These are phyloP conservation scores for Sphagnurus paluster DNA, from an alignment of 1,284 basidiomycete species.

Conservation along the genomic window DNA sequence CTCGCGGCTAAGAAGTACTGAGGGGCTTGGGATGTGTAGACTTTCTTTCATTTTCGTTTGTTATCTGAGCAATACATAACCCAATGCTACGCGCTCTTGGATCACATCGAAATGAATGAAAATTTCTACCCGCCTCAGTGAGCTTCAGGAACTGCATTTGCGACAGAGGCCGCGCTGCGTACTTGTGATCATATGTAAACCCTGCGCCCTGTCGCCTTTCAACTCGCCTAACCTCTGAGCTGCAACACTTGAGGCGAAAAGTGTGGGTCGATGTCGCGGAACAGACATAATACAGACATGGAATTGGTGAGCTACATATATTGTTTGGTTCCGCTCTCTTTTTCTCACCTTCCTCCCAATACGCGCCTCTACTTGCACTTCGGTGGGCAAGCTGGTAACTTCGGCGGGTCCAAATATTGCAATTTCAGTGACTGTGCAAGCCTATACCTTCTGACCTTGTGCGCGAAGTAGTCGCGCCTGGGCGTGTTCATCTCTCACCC, in stretches of 20 bases:
- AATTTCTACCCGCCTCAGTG: neutral
- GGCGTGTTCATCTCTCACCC: neutral
- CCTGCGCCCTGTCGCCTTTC: too few species aligned
- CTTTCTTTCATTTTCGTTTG: conserved; percentile 15
- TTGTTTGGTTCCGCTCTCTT: too few species aligned
- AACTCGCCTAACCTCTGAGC: too few species aligned
- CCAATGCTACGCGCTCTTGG: neutral
- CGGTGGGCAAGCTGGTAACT: conserved; percentile 1
- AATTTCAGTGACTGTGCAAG: conserved; percentile 14
- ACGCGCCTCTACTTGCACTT: neutral
- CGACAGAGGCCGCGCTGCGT: too few species aligned
- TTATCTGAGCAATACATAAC: conserved; percentile 14
- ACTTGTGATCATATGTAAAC: too few species aligned
- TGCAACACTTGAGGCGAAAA: too few species aligned
- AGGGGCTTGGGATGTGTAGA: conserved; percentile 15
- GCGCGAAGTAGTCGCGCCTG: conserved; percentile 7
- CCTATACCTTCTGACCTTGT: conserved; percentile 3
- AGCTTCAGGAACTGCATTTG: neutral
- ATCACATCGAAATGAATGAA: neutral
- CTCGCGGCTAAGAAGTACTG: conserved; percentile 80
- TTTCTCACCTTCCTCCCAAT: neutral
- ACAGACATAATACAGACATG: too few species aligned
- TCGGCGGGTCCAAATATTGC: neutral
- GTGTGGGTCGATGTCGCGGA: too few species aligned
- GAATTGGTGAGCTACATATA: too few species aligned